phyloP scores from a whole-genome alignment of 1,284 basidiomycete species.

The Anthracocystis panici-leucophaei region DNA sequence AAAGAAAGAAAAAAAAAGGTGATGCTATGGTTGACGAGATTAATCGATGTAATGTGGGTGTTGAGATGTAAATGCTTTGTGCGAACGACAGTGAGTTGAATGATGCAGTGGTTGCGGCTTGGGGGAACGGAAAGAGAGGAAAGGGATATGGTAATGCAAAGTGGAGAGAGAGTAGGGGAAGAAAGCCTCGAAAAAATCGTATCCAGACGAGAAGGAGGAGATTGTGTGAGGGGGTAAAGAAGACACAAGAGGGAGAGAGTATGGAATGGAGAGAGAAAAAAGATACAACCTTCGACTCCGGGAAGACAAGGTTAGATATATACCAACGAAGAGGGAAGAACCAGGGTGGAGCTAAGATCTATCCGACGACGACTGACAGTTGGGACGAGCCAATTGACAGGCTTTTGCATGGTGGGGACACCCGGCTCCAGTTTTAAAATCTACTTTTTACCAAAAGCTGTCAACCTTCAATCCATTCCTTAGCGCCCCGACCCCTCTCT shows the following conservation, averaged over 20 bases:
- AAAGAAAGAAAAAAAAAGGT: no score
- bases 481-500: no score
- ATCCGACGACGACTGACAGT: background rate
- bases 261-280: background rate
- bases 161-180: constrained; percentile 3
- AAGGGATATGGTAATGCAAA: background rate
- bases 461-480: no score
- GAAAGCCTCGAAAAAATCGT: constrained; percentile 28
- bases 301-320: no score
- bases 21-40: no score
- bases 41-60: no score
- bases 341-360: constrained; percentile 1
- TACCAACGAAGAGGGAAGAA: background rate
- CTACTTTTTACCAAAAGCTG: no score
- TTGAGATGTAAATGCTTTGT: background rate
- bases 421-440: no score
- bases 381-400: constrained; percentile 1
- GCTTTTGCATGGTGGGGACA: no score
- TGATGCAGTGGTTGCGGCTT: background rate
- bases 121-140: background rate
- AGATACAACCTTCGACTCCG: constrained; percentile 14
- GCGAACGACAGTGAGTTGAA: background rate
- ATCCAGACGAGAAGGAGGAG: constrained; percentile 46
- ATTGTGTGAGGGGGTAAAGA: no score
- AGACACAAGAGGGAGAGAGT: background rate